These are phyloP conservation scores for Lactarius sp. DNA, from an alignment of 768 basidiomycete genomes.

Conservation along the genomic window DNA sequence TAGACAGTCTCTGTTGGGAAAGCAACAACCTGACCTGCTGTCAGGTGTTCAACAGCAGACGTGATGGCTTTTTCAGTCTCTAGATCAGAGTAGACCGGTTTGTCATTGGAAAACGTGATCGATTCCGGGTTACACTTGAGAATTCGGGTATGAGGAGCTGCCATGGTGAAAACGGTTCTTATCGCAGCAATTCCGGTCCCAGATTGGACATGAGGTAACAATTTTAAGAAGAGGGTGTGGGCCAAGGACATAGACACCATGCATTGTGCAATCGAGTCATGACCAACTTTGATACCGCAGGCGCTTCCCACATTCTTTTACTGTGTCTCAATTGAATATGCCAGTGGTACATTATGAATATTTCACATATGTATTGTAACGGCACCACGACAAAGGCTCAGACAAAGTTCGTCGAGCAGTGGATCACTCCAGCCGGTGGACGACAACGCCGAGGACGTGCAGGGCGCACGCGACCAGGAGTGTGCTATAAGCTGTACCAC, in stretches of 20 bases:
- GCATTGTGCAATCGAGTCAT: too few species aligned
- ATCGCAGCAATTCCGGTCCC: too few species aligned
- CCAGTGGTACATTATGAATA: too few species aligned
- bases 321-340: too few species aligned
- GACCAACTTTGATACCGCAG: too few species aligned
- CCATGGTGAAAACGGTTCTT: conserved; percentile 8
- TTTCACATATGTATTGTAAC: too few species aligned
- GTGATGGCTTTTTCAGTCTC: conserved; percentile 52
- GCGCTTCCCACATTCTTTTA: too few species aligned
- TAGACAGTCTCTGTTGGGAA: conserved; percentile 99
- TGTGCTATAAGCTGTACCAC: conserved; percentile 85
- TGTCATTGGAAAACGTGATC: conserved; percentile 52
- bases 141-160: conserved; percentile 36
- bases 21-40: conserved; percentile 82
- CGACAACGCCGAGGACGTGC: conserved; percentile 86
- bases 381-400: too few species aligned
- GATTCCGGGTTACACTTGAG: conserved; percentile 59
- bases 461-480: conserved; percentile 66
- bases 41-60: conserved; percentile 45
- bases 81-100: conserved; percentile 45
- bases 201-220: too few species aligned
- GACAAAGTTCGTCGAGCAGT: conserved; percentile 69
- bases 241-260: too few species aligned
- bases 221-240: too few species aligned
- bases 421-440: conserved; percentile 74